These are phyloP conservation scores for Mycena rebaudengoi DNA, from an alignment of 768 basidiomycete genomes.

Conservation along the genomic window DNA sequence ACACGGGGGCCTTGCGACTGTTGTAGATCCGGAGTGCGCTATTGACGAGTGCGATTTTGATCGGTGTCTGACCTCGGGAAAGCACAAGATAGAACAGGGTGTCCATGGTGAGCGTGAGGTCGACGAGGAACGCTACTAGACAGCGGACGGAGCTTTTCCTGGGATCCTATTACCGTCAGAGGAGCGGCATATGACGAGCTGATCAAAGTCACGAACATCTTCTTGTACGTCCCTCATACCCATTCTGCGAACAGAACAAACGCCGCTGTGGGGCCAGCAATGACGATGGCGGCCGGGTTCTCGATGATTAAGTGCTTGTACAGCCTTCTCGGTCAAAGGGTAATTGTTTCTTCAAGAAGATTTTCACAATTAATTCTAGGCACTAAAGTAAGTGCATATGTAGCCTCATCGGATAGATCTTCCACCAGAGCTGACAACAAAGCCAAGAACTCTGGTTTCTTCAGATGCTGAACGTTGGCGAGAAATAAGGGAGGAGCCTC, in stretches of 20 bases:
- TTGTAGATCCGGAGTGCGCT: background rate
- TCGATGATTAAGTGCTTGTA: conserved; percentile 1
- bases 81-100: background rate
- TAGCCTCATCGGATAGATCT: no score
- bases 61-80: background rate
- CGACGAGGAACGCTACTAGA: background rate
- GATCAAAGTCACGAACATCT: background rate
- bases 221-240: background rate
- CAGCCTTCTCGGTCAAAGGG: background rate
- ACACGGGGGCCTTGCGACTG: background rate
- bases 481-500: no score
- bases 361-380: no score
- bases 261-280: background rate
- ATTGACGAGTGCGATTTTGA: background rate
- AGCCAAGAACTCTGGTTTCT: no score
- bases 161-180: background rate
- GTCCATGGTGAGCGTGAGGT: conserved; percentile 12
- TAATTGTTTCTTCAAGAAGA: no score
- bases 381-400: no score
- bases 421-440: no score
- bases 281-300: background rate
- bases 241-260: background rate
- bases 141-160: conserved; percentile 6
- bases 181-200: background rate
- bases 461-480: no score